Conservation (phyloP, 2,329 filamentous ascomycete species). For the Aspergillus vadensis region DNA sequence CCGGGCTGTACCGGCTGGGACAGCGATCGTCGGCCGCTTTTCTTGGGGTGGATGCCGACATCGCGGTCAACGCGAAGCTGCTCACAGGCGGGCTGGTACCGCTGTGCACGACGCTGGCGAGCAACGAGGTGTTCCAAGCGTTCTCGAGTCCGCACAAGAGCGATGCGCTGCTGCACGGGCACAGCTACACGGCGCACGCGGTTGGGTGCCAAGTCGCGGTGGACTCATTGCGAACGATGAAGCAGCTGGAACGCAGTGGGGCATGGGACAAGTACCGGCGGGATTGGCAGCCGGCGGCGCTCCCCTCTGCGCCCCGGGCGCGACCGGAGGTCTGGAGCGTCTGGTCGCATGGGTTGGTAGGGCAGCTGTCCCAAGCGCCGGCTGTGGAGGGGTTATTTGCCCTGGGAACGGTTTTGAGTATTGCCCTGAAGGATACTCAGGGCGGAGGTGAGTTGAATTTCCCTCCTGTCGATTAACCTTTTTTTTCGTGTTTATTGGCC, state of each 20-base stretch:
- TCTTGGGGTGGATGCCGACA: slow-evolving; percentile 68
- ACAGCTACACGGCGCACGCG: slow-evolving; percentile 84
- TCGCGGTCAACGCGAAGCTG: slow-evolving; percentile 80
- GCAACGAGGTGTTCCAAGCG: slow-evolving; percentile 69
- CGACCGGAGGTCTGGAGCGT: slow-evolving; percentile 62
- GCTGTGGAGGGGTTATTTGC: slow-evolving; percentile 69
- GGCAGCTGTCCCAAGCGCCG: slow-evolving; percentile 57
- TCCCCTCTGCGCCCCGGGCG: not conserved
- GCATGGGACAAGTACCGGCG: slow-evolving; percentile 60
- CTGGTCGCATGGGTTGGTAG: slow-evolving; percentile 66
- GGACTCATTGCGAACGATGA: slow-evolving; percentile 64
- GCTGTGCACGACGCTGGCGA: slow-evolving; percentile 74
- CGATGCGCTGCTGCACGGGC: slow-evolving; percentile 78
- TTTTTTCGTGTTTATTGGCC: not conserved
- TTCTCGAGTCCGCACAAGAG: slow-evolving; percentile 74
- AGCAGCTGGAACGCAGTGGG: slow-evolving; percentile 57
- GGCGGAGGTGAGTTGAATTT: slow-evolving; percentile 44
- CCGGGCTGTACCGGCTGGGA: slow-evolving; percentile 79
- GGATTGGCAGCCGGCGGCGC: slow-evolving; percentile 45
- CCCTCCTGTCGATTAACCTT: not conserved
- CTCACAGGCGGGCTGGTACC: slow-evolving; percentile 79
- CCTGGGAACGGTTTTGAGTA: slow-evolving; percentile 72
- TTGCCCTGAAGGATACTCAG: slow-evolving; percentile 56
- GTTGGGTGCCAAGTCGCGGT: slow-evolving; percentile 78
- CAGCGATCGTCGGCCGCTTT: slow-evolving; percentile 70